Evolutionary conservation across 176 grass and related monocot genomes (phyloP).

Genomic region (Oryza meridionalis): DNA sequence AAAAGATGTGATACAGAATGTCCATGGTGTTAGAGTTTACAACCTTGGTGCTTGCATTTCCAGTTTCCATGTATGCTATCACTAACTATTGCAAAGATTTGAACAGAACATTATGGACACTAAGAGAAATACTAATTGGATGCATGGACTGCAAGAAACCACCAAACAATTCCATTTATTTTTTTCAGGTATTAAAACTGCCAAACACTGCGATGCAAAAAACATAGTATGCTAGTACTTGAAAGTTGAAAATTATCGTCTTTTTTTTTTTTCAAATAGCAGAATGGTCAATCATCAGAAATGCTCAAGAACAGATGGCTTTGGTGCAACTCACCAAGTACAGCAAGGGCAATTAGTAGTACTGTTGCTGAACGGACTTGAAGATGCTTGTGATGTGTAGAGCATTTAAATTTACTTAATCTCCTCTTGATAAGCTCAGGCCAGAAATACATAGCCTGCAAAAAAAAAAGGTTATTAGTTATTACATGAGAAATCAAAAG

Average conservation of each 20-base stretch:
- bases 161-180: background rate
- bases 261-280: background rate
- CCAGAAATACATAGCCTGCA: conserved; percentile 54
- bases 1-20: too few species aligned
- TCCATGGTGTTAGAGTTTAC: background rate
- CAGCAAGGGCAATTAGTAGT: conserved; percentile 48
- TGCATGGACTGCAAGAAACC: background rate
- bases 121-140: conserved; percentile 15
- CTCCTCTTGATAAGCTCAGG: conserved; percentile 53
- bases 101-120: background rate
- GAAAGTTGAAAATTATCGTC: background rate
- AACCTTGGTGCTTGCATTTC: background rate
- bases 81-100: background rate
- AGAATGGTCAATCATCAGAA: conserved; percentile 28
- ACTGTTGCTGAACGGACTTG: conserved; percentile 50
- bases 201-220: background rate
- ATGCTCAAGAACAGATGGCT: conserved; percentile 29
- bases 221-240: background rate
- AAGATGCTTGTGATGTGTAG: conserved; percentile 44
- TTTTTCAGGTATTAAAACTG: background rate
- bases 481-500: conserved; percentile 1
- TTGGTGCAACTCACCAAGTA: conserved; percentile 64
- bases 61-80: background rate
- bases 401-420: conserved; percentile 42
- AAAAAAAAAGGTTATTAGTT: background rate